phyloP scores from a whole-genome alignment of 306 rosid genomes.

The Cicer pinnatifidum region DNA sequence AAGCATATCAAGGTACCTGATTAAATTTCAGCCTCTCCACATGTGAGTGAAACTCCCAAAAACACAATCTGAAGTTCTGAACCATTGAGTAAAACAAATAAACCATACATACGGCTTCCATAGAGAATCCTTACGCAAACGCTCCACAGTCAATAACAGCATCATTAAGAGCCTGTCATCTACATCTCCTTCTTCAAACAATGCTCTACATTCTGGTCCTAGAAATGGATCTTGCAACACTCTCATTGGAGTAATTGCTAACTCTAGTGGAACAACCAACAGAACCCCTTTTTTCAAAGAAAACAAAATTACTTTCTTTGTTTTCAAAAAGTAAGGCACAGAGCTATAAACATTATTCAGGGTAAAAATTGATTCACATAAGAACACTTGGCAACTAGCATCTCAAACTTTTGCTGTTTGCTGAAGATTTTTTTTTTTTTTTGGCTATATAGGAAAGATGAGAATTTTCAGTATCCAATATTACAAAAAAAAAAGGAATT shows the following conservation, averaged over 20 bases:
- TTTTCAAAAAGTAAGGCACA: slow-evolving; percentile 17
- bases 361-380: background rate
- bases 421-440: background rate
- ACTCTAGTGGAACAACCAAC: slow-evolving; percentile 83
- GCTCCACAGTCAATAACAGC: slow-evolving; percentile 80
- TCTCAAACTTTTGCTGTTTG: slow-evolving; percentile 1
- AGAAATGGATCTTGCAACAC: slow-evolving; percentile 90
- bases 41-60: slow-evolving; percentile 42
- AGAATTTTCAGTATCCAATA: slow-evolving; percentile 5
- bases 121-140: slow-evolving; percentile 73
- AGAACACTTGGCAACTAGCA: background rate
- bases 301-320: slow-evolving; percentile 37
- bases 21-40: slow-evolving; percentile 46
- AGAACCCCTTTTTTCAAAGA: slow-evolving; percentile 60
- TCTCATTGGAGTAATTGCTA: slow-evolving; percentile 97
- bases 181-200: slow-evolving; percentile 92
- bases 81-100: slow-evolving; percentile 35
- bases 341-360: background rate
- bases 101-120: slow-evolving; percentile 92
- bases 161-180: slow-evolving; percentile 90
- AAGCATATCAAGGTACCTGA: slow-evolving; percentile 93
- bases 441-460: slow-evolving; percentile 8
- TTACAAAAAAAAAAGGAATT: slow-evolving; percentile 22
- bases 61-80: slow-evolving; percentile 37
- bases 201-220: slow-evolving; percentile 85